Percentiles rank a stretch among this genome's conserved stretches.
phyloP scores from a whole-genome alignment of 306 rosid genomes.

The Cucumis cinereus region DNA sequence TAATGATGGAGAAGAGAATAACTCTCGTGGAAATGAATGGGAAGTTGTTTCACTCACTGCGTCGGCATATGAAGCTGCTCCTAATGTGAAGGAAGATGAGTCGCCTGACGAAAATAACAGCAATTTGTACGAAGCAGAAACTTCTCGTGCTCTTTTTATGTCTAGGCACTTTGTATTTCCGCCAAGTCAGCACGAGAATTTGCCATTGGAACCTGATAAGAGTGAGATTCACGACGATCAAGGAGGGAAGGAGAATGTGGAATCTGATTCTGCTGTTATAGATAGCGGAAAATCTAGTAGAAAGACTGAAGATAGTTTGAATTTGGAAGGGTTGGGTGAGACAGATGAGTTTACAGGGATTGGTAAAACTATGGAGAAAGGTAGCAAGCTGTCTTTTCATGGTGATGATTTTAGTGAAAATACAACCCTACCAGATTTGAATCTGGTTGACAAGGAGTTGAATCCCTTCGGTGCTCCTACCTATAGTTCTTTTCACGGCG shows the following conservation, averaged over 20 bases:
- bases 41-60: slow-evolving; percentile 94
- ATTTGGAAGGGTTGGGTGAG: slow-evolving; percentile 35
- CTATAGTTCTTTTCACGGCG: slow-evolving; percentile 42
- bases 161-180: slow-evolving; percentile 89
- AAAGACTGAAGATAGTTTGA: slow-evolving; percentile 50
- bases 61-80: slow-evolving; percentile 87
- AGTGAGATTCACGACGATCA: slow-evolving; percentile 32
- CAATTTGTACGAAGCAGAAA: slow-evolving; percentile 41
- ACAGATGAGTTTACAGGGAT: slow-evolving; percentile 52
- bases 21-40: slow-evolving; percentile 82
- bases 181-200: slow-evolving; percentile 68
- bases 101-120: slow-evolving; percentile 31
- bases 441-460: slow-evolving; percentile 40
- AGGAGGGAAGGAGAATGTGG: slow-evolving; percentile 32
- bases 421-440: slow-evolving; percentile 35
- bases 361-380: slow-evolving; percentile 39
- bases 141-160: slow-evolving; percentile 70
- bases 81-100: slow-evolving; percentile 47
- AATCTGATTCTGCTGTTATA: slow-evolving; percentile 28
- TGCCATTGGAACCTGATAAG: slow-evolving; percentile 52
- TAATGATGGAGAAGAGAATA: slow-evolving; percentile 48
- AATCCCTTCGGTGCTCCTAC: slow-evolving; percentile 32
- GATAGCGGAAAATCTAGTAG: slow-evolving; percentile 35
- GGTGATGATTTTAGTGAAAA: slow-evolving; percentile 61
- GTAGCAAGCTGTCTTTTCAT: slow-evolving; percentile 27